Evolutionary conservation across 2,329 filamentous ascomycete genomes (phyloP).

Genomic region (Verticillium dahliae): DNA sequence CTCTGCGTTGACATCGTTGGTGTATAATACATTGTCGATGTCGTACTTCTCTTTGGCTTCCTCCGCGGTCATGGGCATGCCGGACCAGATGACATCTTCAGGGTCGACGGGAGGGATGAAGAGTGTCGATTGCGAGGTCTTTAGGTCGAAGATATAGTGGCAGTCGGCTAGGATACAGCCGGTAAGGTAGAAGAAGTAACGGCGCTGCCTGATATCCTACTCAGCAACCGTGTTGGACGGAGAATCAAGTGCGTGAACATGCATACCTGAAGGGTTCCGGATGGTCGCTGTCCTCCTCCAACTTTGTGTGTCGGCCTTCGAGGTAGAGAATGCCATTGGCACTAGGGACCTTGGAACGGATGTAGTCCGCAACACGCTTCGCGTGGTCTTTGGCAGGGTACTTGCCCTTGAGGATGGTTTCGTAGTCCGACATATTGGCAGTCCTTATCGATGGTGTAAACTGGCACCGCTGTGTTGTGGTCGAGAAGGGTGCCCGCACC

Average conservation of each 20-base stretch:
- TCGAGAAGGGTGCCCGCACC: background rate
- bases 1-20: conserved; percentile 69
- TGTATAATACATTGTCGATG: conserved; percentile 69
- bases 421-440: conserved; percentile 26
- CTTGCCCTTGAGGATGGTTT: conserved; percentile 52
- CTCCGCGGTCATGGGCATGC: conserved; percentile 69
- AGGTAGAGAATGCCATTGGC: conserved; percentile 74
- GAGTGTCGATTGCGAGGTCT: conserved; percentile 65
- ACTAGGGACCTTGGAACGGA: conserved; percentile 60
- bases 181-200: conserved; percentile 91
- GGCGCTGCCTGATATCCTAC: conserved; percentile 59
- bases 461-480: background rate
- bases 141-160: conserved; percentile 74
- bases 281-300: conserved; percentile 87
- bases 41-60: conserved; percentile 76
- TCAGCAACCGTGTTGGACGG: background rate
- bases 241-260: background rate
- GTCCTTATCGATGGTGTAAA: background rate
- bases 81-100: conserved; percentile 90
- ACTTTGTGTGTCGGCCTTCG: conserved; percentile 72
- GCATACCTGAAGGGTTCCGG: conserved; percentile 69
- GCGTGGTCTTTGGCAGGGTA: conserved; percentile 86
- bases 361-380: conserved; percentile 71
- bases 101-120: conserved; percentile 87
- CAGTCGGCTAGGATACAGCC: conserved; percentile 77